Base-by-base conservation (phyloP, 106 monocot species). In the Apostasia shenzhenica region DNA sequence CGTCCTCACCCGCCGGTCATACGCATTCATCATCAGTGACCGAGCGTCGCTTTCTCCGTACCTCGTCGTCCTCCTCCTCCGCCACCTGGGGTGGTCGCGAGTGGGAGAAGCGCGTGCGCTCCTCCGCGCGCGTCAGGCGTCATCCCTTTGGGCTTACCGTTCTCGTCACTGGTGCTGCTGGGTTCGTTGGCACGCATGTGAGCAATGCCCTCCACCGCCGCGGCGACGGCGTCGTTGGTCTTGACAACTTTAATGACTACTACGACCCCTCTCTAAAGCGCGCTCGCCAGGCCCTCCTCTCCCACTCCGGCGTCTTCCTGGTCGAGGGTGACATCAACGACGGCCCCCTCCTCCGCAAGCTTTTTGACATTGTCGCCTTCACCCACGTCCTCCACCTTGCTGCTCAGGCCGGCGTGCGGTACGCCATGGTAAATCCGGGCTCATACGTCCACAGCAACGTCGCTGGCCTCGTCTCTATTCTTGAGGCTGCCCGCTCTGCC, bases 191-290 rank as follows among this genome's bases (percentile, higher is more conserved):
- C 9, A 70, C 57, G n/a, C 70, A 70, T 38, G 70, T 70, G 8
- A 5, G 58, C 46, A 14, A 14, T 58, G 70, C 70, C 42, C 70
- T 70, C 37, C 57, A 70, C 38, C 57, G 58, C 43, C 70, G 70
- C 26, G 70, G 70, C 58, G 58, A 70, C 70, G 70, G 70, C 47
- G 70, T 70, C 44, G 58, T 70, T 2, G 70, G 57, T 14, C 58
- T 70, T 4, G 70, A 70, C 70, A 14, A 8, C 57, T 70, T 70
- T 58, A 70, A 70, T 58, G 70, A 70, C 70, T 70, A 70, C 70
- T 70, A 70, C 56, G 70, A 70, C 8, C 58, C 58, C 46, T n/a
- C 47, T 48, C 70, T 70, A 10, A 70, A 70, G 43, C 41, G 70
- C 38, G 42, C 70, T 39, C 57, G 70, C 45, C 70, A 70, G 58